phyloP scores from a whole-genome alignment of 306 rosid species.

The Herpetospermum pedunculosum region DNA sequence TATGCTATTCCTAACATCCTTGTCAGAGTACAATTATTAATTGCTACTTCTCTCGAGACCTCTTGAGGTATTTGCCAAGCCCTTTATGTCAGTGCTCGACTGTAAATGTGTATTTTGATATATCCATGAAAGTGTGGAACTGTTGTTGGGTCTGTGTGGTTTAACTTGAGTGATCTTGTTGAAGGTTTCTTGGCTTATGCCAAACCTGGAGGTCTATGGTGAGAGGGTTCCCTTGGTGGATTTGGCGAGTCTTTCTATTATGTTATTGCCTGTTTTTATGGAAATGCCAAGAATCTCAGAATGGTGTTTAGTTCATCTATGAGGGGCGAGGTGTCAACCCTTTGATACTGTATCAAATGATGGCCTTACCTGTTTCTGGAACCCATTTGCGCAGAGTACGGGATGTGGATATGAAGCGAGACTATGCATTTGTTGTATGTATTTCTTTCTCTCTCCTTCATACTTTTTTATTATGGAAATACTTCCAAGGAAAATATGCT shows the following conservation, averaged over 20 bases:
- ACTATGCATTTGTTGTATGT: conserved; percentile 47
- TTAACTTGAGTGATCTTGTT: conserved; percentile 49
- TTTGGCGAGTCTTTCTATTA: conserved; percentile 50
- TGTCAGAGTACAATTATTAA: conserved; percentile 2
- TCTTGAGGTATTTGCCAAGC: conserved; percentile 5
- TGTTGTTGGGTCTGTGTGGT: conserved; percentile 32
- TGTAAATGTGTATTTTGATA: conserved; percentile 12
- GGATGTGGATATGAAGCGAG: conserved; percentile 54
- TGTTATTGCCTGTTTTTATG: conserved; percentile 39
- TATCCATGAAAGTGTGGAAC: conserved; percentile 17
- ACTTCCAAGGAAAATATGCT: no score
- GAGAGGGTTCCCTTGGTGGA: conserved; percentile 46
- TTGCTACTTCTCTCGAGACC: conserved; percentile 3
- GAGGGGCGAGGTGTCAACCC: conserved; percentile 51
- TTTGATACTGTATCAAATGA: conserved; percentile 37
- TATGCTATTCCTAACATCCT: not conserved
- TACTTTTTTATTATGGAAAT: not conserved
- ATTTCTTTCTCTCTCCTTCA: not conserved
- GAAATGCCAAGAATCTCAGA: conserved; percentile 41
- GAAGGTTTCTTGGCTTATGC: conserved; percentile 51
- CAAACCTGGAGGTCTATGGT: conserved; percentile 51
- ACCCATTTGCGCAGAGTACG: conserved; percentile 45
- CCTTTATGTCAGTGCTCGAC: conserved; percentile 9
- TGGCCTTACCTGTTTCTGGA: conserved; percentile 50
- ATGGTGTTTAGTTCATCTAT: conserved; percentile 50